phyloP scores from a whole-genome alignment of 768 basidiomycete species.

The Mycena galericulata region DNA sequence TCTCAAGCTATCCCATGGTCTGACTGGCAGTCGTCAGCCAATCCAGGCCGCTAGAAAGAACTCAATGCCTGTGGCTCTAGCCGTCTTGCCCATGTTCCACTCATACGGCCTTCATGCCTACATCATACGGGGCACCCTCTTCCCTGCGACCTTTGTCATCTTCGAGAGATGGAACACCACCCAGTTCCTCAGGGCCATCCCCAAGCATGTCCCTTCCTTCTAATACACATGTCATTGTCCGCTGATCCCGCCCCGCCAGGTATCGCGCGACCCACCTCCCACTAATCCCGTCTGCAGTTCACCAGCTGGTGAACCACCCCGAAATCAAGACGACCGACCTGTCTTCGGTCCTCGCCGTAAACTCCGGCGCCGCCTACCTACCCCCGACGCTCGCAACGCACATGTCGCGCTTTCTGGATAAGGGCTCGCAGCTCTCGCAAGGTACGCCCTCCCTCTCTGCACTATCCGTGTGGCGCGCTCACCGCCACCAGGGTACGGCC shows the following conservation, averaged over 20 bases:
- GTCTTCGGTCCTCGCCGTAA: conserved; percentile 57
- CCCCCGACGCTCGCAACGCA: conserved; percentile 64
- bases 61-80: conserved; percentile 59
- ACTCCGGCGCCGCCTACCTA: conserved; percentile 75
- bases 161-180: conserved; percentile 73
- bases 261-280: conserved; percentile 63
- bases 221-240: neutral
- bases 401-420: conserved; percentile 51
- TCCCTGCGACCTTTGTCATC: conserved; percentile 62
- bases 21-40: neutral
- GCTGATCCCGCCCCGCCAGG: conserved; percentile 47
- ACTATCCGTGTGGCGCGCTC: neutral
- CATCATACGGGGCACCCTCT: conserved; percentile 60
- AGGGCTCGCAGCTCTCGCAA: conserved; percentile 52
- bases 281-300: conserved; percentile 72
- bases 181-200: conserved; percentile 61
- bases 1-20: neutral
- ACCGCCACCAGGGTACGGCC: conserved; percentile 68
- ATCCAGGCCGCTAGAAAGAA: conserved; percentile 41
- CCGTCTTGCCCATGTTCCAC: conserved; percentile 78
- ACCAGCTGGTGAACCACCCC: conserved; percentile 74
- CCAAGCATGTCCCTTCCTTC: conserved; percentile 61
- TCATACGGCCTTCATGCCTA: conserved; percentile 69
- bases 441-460: conserved; percentile 49
- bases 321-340: conserved; percentile 62